phyloP scores from a whole-genome alignment of 225 moss, liverwort and hornwort genomes.

The Anthoceros angustus region DNA sequence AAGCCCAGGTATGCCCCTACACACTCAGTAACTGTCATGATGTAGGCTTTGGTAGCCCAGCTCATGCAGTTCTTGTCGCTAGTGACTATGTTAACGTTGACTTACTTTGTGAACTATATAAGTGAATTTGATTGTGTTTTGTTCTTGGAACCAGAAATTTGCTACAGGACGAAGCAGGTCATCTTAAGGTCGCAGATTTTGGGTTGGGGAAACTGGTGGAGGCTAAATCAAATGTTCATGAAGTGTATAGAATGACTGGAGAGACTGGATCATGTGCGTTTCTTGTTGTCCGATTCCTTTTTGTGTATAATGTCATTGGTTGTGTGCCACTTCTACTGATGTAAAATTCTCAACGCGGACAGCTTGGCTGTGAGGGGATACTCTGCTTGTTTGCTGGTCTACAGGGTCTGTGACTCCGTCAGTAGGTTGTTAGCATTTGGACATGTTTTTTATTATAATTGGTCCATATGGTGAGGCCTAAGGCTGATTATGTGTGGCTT shows the following conservation, averaged over 20 bases:
- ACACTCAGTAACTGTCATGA: not conserved
- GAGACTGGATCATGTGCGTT: slow-evolving; percentile 50
- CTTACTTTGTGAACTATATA: slow-evolving; percentile 6
- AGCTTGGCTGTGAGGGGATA: too few species aligned
- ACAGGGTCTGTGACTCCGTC: too few species aligned
- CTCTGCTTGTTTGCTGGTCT: too few species aligned
- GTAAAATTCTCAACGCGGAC: not conserved
- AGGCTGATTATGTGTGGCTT: too few species aligned
- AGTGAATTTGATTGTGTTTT: slow-evolving; percentile 7
- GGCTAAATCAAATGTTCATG: slow-evolving; percentile 9
- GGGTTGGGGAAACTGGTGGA: slow-evolving; percentile 38
- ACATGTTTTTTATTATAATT: too few species aligned
- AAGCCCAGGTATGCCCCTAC: slow-evolving; percentile 42
- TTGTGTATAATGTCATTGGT: not conserved
- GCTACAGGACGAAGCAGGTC: slow-evolving; percentile 50
- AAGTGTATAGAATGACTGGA: slow-evolving; percentile 33
- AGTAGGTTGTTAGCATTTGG: too few species aligned
- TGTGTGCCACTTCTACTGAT: not conserved
- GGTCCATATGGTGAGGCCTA: too few species aligned
- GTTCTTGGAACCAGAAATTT: slow-evolving; percentile 45
- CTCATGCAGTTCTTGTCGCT: not conserved
- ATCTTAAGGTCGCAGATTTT: slow-evolving; percentile 47
- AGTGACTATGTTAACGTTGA: not conserved
- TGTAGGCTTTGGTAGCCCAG: not conserved
- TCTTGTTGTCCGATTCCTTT: slow-evolving; percentile 3